These are phyloP conservation scores for Drechslera avenae DNA, from an alignment of 2,329 filamentous ascomycete genomes.

Conservation along the genomic window DNA sequence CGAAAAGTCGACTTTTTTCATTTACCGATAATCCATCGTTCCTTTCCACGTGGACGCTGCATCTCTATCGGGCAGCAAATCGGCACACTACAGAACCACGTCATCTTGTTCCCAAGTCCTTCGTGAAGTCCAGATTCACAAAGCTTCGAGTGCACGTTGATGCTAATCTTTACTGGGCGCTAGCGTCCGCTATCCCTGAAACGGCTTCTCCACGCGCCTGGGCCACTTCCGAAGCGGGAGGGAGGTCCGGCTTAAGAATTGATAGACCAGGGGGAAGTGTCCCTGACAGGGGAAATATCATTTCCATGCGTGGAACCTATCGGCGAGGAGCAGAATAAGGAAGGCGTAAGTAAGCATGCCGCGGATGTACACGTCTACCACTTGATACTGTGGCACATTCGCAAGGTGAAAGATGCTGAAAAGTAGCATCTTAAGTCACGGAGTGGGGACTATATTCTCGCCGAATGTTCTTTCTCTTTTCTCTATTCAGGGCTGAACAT, in stretches of 20 bases:
- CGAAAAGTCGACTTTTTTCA: background rate
- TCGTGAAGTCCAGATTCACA: slow-evolving; percentile 3
- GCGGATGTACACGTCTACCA: background rate
- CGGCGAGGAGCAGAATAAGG: slow-evolving; percentile 7
- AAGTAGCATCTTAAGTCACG: too few relatives aligned
- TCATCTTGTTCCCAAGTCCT: background rate
- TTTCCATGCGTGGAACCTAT: background rate
- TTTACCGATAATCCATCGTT: background rate
- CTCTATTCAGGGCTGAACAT: too few relatives aligned
- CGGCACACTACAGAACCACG: slow-evolving; percentile 9
- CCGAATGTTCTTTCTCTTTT: too few relatives aligned
- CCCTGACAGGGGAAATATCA: slow-evolving; percentile 9
- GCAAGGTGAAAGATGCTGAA: too few relatives aligned
- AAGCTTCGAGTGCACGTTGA: slow-evolving; percentile 5
- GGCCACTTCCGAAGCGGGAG: slow-evolving; percentile 11
- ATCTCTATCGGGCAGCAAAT: background rate
- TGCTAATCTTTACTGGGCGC: background rate
- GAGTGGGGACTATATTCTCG: too few relatives aligned
- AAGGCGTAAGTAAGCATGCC: background rate
- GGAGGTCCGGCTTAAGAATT: slow-evolving; percentile 8
- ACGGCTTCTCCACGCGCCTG: slow-evolving; percentile 9
- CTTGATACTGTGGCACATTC: too few relatives aligned
- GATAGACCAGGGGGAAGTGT: slow-evolving; percentile 3
- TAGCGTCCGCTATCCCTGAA: slow-evolving; percentile 10
- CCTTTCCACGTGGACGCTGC: background rate